Evolutionary conservation across 2,329 filamentous ascomycete species (phyloP).

Genomic region (Moelleriella libera): DNA sequence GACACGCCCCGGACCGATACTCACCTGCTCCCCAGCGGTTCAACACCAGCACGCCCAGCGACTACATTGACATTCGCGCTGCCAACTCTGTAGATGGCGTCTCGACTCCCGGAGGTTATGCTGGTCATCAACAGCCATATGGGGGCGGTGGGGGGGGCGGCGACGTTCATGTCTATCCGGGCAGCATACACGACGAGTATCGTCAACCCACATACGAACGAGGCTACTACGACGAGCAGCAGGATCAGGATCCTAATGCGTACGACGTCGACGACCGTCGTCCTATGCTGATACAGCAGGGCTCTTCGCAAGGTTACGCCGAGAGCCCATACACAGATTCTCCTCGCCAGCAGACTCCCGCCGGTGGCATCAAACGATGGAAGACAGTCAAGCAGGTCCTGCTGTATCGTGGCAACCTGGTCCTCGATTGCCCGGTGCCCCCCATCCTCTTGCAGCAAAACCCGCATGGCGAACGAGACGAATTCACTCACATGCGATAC

Average conservation of each 20-base stretch:
- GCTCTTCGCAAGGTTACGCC: conserved; percentile 6
- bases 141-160: conserved; percentile 5
- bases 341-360: conserved; percentile 17
- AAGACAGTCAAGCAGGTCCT: conserved; percentile 99
- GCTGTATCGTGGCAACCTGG: conserved; percentile 89
- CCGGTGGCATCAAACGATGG: conserved; percentile 60
- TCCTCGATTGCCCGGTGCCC: conserved; percentile 91
- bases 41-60: conserved; percentile 49
- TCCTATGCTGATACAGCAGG: conserved; percentile 59
- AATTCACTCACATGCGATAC: conserved; percentile 86
- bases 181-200: conserved; percentile 51
- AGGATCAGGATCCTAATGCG: conserved; percentile 28
- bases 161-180: conserved; percentile 30
- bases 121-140: conserved; percentile 30
- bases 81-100: conserved; percentile 47
- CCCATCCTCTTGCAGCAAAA: conserved; percentile 78
- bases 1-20: conserved; percentile 22
- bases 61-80: conserved; percentile 70
- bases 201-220: conserved; percentile 19
- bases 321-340: conserved; percentile 22
- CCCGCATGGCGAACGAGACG: conserved; percentile 82
- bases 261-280: conserved; percentile 59
- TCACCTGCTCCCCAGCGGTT: conserved; percentile 20
- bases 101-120: conserved; percentile 25
- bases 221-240: conserved; percentile 33